Evolutionary conservation across 2,329 filamentous ascomycete species (phyloP).

Genomic region (Lasiodiplodia citricola): DNA sequence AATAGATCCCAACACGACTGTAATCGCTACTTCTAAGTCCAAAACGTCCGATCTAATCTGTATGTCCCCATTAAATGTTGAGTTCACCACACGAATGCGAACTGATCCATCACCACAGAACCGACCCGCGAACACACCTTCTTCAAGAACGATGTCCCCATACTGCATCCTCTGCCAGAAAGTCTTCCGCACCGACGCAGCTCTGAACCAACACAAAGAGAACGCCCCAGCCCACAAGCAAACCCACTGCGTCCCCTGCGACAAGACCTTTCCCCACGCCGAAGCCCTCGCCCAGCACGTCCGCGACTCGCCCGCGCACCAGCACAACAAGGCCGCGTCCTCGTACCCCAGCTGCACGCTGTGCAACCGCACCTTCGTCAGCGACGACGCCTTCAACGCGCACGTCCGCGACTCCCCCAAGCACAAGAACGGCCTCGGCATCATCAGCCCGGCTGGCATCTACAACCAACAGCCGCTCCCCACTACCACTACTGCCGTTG

Average conservation of each 20-base stretch:
- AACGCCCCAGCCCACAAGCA: background rate
- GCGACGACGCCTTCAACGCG: background rate
- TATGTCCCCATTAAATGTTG: background rate
- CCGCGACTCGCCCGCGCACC: background rate
- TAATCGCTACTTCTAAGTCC: background rate
- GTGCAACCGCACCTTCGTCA: background rate
- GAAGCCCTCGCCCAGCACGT: background rate
- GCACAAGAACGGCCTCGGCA: background rate
- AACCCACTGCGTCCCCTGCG: background rate
- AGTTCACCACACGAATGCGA: background rate
- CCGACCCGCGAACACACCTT: too few relatives aligned
- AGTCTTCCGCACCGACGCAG: background rate
- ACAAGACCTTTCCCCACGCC: background rate
- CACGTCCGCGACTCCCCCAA: background rate
- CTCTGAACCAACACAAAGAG: background rate
- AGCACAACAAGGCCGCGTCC: background rate
- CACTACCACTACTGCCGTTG: background rate
- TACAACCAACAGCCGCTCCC: background rate
- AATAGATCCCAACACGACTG: background rate
- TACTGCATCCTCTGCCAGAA: constrained; percentile 1
- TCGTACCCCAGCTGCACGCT: background rate
- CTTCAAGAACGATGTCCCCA: background rate
- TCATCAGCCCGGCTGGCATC: background rate
- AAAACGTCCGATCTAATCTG: background rate
- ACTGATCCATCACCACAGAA: background rate